phyloP scores from a whole-genome alignment of 2,329 filamentous ascomycete genomes.

The Graphilbum ipis-grandicollis region DNA sequence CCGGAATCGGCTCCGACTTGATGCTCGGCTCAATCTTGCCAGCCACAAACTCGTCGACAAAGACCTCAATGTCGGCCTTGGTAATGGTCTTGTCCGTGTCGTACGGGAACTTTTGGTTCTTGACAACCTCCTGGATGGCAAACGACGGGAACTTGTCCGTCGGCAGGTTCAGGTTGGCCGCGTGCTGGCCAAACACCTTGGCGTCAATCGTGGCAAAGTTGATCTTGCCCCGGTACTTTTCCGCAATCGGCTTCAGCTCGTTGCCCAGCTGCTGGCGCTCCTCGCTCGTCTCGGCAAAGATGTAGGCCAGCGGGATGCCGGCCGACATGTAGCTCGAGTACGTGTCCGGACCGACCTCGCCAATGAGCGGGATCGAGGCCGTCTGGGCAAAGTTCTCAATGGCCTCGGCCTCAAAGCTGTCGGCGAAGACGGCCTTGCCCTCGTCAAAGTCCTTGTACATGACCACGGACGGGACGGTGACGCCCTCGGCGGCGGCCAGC shows the following conservation, averaged over 20 bases:
- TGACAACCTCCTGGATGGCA: constrained; percentile 86
- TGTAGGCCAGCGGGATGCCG: constrained; percentile 86
- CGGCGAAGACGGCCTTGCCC: constrained; percentile 71
- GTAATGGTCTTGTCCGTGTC: constrained; percentile 70
- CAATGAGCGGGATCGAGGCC: constrained; percentile 74
- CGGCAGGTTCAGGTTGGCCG: constrained; percentile 92
- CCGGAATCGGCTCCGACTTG: constrained; percentile 94
- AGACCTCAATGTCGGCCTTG: constrained; percentile 52
- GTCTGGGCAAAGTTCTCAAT: constrained; percentile 75
- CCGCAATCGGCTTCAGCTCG: constrained; percentile 67
- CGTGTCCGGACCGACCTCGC: constrained; percentile 92
- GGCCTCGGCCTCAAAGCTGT: constrained; percentile 64
- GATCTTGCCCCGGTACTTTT: constrained; percentile 84
- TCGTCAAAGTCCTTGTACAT: constrained; percentile 98
- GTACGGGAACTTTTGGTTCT: constrained; percentile 95
- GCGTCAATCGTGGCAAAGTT: constrained; percentile 98
- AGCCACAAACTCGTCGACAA: constrained; percentile 68
- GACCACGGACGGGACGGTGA: constrained; percentile 71
- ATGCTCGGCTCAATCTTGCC: constrained; percentile 91
- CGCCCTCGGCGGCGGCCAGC: constrained; percentile 77
- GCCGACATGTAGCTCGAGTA: constrained; percentile 90
- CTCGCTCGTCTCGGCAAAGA: constrained; percentile 85
- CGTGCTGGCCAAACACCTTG: constrained; percentile 84
- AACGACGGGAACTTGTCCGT: constrained; percentile 91
- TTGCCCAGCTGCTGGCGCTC: constrained; percentile 68